Conservation (phyloP, 192 early-diverging fungal species). For the Rhizophagus prolifer region DNA sequence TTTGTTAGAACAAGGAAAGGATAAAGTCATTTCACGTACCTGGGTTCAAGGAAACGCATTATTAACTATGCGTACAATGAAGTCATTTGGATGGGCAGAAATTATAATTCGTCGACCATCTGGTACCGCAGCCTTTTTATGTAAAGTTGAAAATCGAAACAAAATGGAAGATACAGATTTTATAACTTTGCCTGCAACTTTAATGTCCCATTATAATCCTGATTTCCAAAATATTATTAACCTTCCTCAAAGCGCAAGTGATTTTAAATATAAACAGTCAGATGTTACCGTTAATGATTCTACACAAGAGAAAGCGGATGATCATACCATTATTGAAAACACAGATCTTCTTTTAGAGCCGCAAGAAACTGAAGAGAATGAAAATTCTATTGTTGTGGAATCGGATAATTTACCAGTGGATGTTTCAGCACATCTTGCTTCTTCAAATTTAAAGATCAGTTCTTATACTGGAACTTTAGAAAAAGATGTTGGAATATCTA, state of each 20-base stretch:
- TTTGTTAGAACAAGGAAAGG: conserved; percentile 47
- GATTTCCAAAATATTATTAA: conserved; percentile 35
- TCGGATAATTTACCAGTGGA: background rate
- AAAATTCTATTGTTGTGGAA: background rate
- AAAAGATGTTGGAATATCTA: background rate
- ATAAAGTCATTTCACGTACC: conserved; percentile 58
- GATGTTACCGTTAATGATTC: background rate
- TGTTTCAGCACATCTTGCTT: background rate
- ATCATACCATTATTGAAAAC: background rate
- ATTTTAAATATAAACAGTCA: background rate
- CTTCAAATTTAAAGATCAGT: background rate
- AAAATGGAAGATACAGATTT: conserved; percentile 48
- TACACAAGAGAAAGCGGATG: background rate
- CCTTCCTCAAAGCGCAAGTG: background rate
- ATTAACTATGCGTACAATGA: conserved; percentile 71
- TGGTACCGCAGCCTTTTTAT: conserved; percentile 68
- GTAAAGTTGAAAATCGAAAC: conserved; percentile 67
- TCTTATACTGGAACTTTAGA: background rate
- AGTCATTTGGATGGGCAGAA: conserved; percentile 72
- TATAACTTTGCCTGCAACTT: conserved; percentile 48
- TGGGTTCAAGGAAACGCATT: conserved; percentile 89
- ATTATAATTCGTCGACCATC: conserved; percentile 80
- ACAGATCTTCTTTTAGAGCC: too few species aligned
- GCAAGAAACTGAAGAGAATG: background rate
- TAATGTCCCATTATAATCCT: conserved; percentile 52